phyloP scores from a whole-genome alignment of 176 grass and related monocot genomes.

The Triticum turgidum region DNA sequence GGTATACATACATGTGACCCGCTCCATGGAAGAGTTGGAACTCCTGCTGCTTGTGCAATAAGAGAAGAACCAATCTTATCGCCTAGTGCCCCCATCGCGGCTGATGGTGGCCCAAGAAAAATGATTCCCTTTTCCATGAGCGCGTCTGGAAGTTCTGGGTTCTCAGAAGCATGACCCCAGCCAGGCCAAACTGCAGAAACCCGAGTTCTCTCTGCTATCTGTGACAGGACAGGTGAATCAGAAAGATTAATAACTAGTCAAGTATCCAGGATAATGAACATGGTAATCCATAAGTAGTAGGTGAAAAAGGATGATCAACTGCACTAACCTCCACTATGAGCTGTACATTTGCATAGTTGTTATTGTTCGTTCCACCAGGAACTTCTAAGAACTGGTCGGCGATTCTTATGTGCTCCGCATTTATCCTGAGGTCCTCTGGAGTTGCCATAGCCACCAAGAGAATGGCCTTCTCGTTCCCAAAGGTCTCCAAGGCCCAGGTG shows the following conservation, averaged over 20 bases:
- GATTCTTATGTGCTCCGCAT: constrained; percentile 97
- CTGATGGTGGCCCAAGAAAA: constrained; percentile 92
- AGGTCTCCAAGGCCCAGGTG: constrained; percentile 84
- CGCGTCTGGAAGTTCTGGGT: constrained; percentile 92
- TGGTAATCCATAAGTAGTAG: background rate
- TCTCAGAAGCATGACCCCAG: constrained; percentile 98
- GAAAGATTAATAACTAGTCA: constrained; percentile 23
- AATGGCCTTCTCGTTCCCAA: constrained; percentile 91
- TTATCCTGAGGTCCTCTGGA: constrained; percentile 94
- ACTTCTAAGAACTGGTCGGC: constrained; percentile 98
- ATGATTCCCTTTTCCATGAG: constrained; percentile 79
- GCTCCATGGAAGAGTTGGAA: constrained; percentile 98
- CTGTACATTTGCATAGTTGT: constrained; percentile 98
- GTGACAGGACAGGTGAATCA: background rate
- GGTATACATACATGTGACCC: constrained; percentile 88
- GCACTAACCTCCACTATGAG: constrained; percentile 92
- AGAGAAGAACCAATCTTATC: constrained; percentile 99
- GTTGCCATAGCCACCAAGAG: constrained; percentile 97
- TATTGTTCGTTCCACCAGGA: constrained; percentile 92
- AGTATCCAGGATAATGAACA: background rate
- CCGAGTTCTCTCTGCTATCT: constrained; percentile 94
- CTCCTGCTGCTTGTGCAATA: constrained; percentile 96
- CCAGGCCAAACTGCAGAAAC: constrained; percentile 99
- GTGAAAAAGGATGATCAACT: background rate
- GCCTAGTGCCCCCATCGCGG: constrained; percentile 83